Conservation (phyloP, 2,329 filamentous ascomycete species). For the Fusarium newnesense region DNA sequence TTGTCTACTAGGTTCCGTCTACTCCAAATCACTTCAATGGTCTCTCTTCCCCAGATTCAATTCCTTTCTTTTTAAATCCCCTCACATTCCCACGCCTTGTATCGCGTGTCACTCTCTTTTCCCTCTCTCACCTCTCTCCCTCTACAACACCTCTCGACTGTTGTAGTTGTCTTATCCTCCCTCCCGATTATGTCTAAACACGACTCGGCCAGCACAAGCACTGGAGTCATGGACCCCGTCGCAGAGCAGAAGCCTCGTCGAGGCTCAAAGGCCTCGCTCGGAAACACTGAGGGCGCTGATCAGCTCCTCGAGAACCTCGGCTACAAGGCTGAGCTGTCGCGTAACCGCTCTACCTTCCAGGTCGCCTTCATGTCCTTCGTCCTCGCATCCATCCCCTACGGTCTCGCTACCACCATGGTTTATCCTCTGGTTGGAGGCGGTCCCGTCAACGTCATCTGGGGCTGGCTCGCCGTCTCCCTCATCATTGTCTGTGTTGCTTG, state of each 20-base stretch:
- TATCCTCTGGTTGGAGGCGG: slow-evolving; percentile 6
- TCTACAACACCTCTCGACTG: not conserved
- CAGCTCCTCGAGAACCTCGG: slow-evolving; percentile 6
- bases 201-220: slow-evolving; percentile 35
- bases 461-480: slow-evolving; percentile 15
- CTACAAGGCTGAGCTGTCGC: slow-evolving; percentile 8
- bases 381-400: slow-evolving; percentile 16
- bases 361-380: slow-evolving; percentile 24
- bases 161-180: not conserved
- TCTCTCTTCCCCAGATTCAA: slow-evolving; percentile 24
- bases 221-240: slow-evolving; percentile 31
- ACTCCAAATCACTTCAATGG: slow-evolving; percentile 30
- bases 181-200: slow-evolving; percentile 30
- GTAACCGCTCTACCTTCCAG: slow-evolving; percentile 16
- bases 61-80: slow-evolving; percentile 26
- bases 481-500: slow-evolving; percentile 18
- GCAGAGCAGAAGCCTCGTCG: slow-evolving; percentile 43
- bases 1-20: not conserved
- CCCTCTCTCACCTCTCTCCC: not conserved
- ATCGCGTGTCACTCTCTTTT: not conserved
- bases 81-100: slow-evolving; percentile 1
- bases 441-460: slow-evolving; percentile 19
- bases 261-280: slow-evolving; percentile 39
- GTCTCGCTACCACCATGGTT: slow-evolving; percentile 7
- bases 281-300: slow-evolving; percentile 55